These are phyloP conservation scores for Dictyostelium intermedium DNA, from an alignment of 78 protist genomes.

Conservation along the genomic window DNA sequence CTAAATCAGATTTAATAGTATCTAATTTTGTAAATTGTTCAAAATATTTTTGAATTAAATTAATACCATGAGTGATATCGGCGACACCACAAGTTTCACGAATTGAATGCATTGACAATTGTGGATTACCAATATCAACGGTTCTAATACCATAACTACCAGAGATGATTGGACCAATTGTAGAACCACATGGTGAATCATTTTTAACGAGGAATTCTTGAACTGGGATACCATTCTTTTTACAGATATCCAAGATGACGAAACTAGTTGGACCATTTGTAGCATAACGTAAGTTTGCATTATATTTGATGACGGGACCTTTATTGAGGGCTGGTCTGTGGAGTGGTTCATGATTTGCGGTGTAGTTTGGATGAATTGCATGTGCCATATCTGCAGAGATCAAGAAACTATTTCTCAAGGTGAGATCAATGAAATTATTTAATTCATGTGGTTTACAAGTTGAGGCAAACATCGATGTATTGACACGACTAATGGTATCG, in stretches of 20 bases:
- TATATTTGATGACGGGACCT: slow-evolving; percentile 95
- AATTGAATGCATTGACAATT: slow-evolving; percentile 96
- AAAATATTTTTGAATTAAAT: slow-evolving; percentile 59
- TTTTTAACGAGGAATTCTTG: slow-evolving; percentile 94
- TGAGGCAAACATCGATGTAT: background rate
- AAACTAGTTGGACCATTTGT: slow-evolving; percentile 81
- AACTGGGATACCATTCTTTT: slow-evolving; percentile 76
- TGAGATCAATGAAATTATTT: slow-evolving; percentile 19
- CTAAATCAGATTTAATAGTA: slow-evolving; percentile 42
- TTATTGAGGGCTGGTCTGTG: slow-evolving; percentile 92
- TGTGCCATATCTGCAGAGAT: slow-evolving; percentile 97
- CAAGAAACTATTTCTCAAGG: slow-evolving; percentile 76
- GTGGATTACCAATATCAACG: slow-evolving; percentile 96
- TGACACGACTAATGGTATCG: slow-evolving; percentile 82
- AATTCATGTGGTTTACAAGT: background rate
- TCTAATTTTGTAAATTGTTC: slow-evolving; percentile 71
- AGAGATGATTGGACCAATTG: slow-evolving; percentile 91
- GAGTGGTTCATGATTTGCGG: slow-evolving; percentile 90
- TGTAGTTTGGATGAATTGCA: slow-evolving; percentile 97
- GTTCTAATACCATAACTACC: slow-evolving; percentile 85
- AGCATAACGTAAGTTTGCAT: slow-evolving; percentile 96
- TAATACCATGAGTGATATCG: slow-evolving; percentile 71
- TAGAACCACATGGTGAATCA: slow-evolving; percentile 96
- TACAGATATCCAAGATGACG: slow-evolving; percentile 82
- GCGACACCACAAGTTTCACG: slow-evolving; percentile 86